phyloP scores from a whole-genome alignment of 352 stramenopile species.

The Phytophthora tubulina region DNA sequence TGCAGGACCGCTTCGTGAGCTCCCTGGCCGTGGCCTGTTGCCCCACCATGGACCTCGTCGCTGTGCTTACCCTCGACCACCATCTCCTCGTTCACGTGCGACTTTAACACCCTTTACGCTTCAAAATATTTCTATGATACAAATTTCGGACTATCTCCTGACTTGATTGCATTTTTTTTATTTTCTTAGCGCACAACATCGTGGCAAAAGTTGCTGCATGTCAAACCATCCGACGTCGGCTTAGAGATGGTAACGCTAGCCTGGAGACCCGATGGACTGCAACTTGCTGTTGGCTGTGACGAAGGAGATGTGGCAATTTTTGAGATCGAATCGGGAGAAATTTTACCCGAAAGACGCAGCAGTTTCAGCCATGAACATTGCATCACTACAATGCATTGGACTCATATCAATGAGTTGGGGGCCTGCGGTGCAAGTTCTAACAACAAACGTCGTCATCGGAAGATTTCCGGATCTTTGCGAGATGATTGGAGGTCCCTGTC shows the following conservation, averaged over 20 bases:
- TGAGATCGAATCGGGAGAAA: slow-evolving; percentile 65
- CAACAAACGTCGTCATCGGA: slow-evolving; percentile 13
- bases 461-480: not conserved
- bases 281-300: slow-evolving; percentile 73
- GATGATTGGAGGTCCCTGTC: slow-evolving; percentile 22
- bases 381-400: slow-evolving; percentile 75
- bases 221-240: slow-evolving; percentile 68
- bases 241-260: slow-evolving; percentile 64
- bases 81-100: slow-evolving; percentile 81
- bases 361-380: slow-evolving; percentile 48
- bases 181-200: slow-evolving; percentile 67
- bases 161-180: slow-evolving; percentile 1
- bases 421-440: not conserved
- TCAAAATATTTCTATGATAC: not conserved
- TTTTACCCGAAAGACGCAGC: slow-evolving; percentile 39
- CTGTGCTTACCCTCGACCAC: slow-evolving; percentile 70
- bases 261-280: slow-evolving; percentile 75
- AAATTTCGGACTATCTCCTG: not conserved
- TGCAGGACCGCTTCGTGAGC: slow-evolving; percentile 78
- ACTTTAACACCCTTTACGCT: slow-evolving; percentile 1
- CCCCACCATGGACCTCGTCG: slow-evolving; percentile 84
- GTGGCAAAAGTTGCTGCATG: slow-evolving; percentile 79
- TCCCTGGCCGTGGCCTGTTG: slow-evolving; percentile 64
- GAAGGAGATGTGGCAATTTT: slow-evolving; percentile 78
- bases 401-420: slow-evolving; percentile 12